Percentiles rank a stretch among this genome's conserved stretches.
Evolutionary conservation across 1,284 basidiomycete genomes (phyloP).

Genomic region (Cystobasidium pallidum): DNA sequence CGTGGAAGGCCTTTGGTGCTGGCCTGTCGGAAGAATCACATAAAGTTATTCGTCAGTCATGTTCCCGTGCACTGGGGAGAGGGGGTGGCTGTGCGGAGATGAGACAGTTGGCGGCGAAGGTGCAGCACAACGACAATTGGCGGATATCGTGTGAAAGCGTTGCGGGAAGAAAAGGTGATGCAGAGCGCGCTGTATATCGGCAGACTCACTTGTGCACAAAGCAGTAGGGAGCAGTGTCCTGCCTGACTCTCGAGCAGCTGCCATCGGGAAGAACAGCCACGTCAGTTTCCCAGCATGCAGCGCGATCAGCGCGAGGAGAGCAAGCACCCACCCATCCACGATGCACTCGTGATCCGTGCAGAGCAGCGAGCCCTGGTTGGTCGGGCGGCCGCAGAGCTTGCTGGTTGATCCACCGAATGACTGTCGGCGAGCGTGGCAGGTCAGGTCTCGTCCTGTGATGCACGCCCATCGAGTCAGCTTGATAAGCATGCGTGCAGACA

Average conservation of each 20-base stretch:
- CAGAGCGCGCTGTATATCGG: no score
- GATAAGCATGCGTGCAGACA: slow-evolving; percentile 14
- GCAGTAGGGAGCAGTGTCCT: slow-evolving; percentile 41
- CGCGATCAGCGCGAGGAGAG: neutral
- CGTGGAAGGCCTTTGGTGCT: slow-evolving; percentile 40
- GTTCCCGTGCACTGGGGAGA: neutral
- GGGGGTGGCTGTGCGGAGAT: slow-evolving; percentile 24
- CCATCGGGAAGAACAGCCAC: slow-evolving; percentile 1
- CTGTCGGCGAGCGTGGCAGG: slow-evolving; percentile 39
- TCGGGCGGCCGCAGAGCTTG: slow-evolving; percentile 36
- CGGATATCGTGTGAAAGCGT: neutral
- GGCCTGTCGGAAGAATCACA: slow-evolving; percentile 16
- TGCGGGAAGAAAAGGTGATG: no score
- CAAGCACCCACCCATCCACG: slow-evolving; percentile 25
- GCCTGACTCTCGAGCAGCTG: slow-evolving; percentile 41
- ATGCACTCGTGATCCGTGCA: slow-evolving; percentile 44
- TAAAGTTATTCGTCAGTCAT: neutral
- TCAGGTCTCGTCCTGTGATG: slow-evolving; percentile 35
- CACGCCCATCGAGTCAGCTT: slow-evolving; percentile 7
- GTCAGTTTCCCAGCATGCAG: neutral
- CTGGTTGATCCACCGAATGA: slow-evolving; percentile 17
- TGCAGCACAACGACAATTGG: neutral
- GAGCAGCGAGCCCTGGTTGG: slow-evolving; percentile 26
- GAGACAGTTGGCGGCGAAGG: slow-evolving; percentile 7
- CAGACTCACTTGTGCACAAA: slow-evolving; percentile 44